Base-by-base conservation (phyloP, 1,139 yeast species). In the Suhomyces yuchorum region DNA sequence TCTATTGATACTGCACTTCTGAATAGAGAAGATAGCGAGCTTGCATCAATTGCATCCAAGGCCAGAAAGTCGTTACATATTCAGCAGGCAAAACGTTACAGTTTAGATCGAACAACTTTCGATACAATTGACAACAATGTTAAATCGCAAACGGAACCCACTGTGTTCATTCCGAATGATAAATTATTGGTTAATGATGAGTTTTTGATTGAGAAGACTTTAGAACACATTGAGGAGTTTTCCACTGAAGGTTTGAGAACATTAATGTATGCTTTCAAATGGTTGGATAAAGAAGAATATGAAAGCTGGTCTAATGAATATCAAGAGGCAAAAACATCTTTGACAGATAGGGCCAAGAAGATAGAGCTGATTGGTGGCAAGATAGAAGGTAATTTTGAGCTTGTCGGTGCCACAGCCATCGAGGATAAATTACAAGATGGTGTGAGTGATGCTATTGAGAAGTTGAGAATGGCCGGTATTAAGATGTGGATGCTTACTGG, bases 401-500 rank as follows among this genome's bases (percentile, higher is more conserved):
- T 93, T 17, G 66, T 86, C 12, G 99, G 99, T 8, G 97, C 97
- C 2, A 91, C 98, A 2, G 99, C 98, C 0, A 93, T 95, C 54
- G 99, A 95, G 65, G 99, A 95, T 62, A 95, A 93, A 62, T 75
- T 95, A 41, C 99, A 95, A 67, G 88, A 86, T 39, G 99, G 99
- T 11, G 99, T 95, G 1, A 87, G 97, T 22, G 97, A 91, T 50
- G 82, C 98, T 0, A 92, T 93, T 53, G 97, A 91, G 50, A 91
- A 90, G 61, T 77, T 95, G 36, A 81, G 97, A 57, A 77, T 96
- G 52, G 99, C 99, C 0, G 96, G 96, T 4, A 91, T 93, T 49
- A 89, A 86, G 61, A 70, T 95, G 74, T 93, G 99, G 99, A 93
- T 93, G 97, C 75, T 93, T 50, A 93, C 99, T 0, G 99, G 99